phyloP scores from a whole-genome alignment of 768 basidiomycete species.

The Suillus spraguei region DNA sequence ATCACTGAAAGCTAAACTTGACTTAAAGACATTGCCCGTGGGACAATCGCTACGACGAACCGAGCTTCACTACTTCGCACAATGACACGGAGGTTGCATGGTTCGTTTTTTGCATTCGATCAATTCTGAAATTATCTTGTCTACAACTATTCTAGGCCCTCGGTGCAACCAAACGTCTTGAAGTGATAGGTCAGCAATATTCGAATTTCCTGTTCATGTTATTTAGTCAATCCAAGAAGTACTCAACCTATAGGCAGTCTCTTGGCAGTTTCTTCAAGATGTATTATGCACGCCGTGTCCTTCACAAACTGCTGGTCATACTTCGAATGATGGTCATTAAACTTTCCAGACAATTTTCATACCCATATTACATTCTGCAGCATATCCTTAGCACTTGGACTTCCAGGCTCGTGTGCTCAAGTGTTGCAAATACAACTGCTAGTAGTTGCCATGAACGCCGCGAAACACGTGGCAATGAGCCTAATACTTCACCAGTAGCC shows the following conservation, averaged over 20 bases:
- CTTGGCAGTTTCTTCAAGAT: background rate
- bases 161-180: too few relatives aligned
- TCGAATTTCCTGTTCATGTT: too few relatives aligned
- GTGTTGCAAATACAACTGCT: background rate
- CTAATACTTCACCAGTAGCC: background rate
- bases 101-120: too few relatives aligned
- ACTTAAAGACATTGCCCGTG: too few relatives aligned
- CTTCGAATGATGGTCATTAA: background rate
- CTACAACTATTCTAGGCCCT: too few relatives aligned
- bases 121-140: too few relatives aligned
- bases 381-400: background rate
- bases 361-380: background rate
- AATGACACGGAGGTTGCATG: too few relatives aligned
- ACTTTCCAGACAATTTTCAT: background rate
- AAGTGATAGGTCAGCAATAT: too few relatives aligned
- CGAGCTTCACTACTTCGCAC: too few relatives aligned
- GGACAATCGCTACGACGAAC: too few relatives aligned
- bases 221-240: background rate
- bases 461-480: background rate
- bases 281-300: background rate
- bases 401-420: background rate
- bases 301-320: background rate
- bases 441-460: background rate
- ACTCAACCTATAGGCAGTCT: background rate
- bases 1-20: slow-evolving; percentile 5